Conservation (phyloP, 2,329 filamentous ascomycete species). For the Hypoxylon sp. region DNA sequence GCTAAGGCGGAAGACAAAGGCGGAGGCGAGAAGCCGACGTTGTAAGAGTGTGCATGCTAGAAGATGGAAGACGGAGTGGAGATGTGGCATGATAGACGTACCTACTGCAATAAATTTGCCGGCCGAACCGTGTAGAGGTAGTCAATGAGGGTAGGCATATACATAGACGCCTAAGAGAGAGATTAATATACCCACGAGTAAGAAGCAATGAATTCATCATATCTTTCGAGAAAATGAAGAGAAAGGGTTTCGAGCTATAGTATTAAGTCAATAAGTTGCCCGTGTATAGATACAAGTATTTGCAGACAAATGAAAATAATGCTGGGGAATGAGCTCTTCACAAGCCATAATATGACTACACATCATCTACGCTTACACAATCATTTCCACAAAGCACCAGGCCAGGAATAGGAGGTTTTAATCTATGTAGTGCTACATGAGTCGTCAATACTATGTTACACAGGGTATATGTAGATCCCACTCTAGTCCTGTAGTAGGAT, state of each 20-base stretch:
- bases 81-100: background rate
- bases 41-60: background rate
- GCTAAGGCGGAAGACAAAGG: slow-evolving; percentile 21
- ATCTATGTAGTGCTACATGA: background rate
- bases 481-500: too few relatives aligned
- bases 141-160: background rate
- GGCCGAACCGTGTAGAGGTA: background rate
- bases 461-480: too few relatives aligned
- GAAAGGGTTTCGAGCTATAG: background rate
- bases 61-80: background rate
- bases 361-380: background rate
- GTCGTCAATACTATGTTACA: background rate
- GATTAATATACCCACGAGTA: slow-evolving; percentile 14
- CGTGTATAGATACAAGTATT: too few relatives aligned
- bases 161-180: slow-evolving; percentile 5
- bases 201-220: background rate
- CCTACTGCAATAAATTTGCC: background rate
- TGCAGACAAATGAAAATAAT: too few relatives aligned
- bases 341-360: too few relatives aligned
- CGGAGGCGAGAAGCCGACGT: slow-evolving; percentile 15
- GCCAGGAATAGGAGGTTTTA: background rate
- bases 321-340: too few relatives aligned
- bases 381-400: background rate
- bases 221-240: background rate
- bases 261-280: background rate